Percentiles rank a stretch among this genome's conserved stretches.
phyloP scores from a whole-genome alignment of 306 rosid genomes.

The Fragaria nilgerrensis region DNA sequence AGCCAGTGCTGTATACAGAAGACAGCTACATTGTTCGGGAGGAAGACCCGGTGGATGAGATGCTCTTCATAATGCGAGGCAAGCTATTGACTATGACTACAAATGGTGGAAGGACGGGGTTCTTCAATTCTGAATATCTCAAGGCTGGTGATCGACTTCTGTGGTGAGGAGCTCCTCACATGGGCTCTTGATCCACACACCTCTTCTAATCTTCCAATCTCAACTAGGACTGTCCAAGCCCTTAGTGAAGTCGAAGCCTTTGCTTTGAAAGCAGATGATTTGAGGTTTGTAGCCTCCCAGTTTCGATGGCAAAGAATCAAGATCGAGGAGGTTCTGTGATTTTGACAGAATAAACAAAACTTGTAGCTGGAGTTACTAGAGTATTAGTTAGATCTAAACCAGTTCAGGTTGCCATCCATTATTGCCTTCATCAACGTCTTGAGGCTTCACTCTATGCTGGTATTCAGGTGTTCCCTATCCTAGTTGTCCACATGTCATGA shows the following conservation, averaged over 20 bases:
- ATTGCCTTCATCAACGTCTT: no score
- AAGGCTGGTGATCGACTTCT: conserved; percentile 96
- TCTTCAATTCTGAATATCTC: conserved; percentile 81
- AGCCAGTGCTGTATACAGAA: conserved; percentile 79
- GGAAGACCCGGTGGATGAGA: conserved; percentile 93
- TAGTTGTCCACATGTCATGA: no score
- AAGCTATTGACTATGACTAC: conserved; percentile 74
- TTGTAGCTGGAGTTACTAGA: no score
- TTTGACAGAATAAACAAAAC: no score
- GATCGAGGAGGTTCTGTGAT: no score
- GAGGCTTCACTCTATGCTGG: no score
- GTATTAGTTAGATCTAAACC: no score
- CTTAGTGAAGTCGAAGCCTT: conserved; percentile 90
- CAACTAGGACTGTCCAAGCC: conserved; percentile 80
- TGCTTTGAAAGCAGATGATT: conserved; percentile 78
- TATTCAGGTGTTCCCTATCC: no score
- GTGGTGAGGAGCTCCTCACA: conserved; percentile 94
- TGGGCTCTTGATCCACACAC: conserved; percentile 88
- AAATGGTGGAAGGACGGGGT: conserved; percentile 93
- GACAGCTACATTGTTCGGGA: conserved; percentile 81
- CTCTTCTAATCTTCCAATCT: conserved; percentile 80
- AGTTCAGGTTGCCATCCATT: no score
- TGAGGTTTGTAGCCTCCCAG: conserved; percentile 83
- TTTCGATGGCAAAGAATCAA: no score
- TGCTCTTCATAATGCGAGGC: conserved; percentile 95